Base-by-base conservation (phyloP, 352 stramenopile genomes). In the Pythium aristosporum region DNA sequence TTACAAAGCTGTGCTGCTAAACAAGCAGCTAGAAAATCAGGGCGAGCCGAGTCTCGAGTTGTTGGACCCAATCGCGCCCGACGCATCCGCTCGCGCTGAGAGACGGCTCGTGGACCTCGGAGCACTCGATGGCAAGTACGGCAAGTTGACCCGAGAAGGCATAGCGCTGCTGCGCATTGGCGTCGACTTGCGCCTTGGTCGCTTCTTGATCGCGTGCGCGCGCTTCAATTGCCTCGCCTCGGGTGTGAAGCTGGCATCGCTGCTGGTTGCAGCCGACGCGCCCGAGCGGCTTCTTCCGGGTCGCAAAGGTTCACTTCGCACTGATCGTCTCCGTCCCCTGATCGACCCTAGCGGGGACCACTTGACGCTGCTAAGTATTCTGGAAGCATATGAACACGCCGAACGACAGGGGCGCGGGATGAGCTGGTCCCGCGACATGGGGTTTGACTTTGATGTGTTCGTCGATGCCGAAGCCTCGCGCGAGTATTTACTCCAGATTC, bases 1-100 rank as follows among this genome's bases (percentile, higher is more conserved):
- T 32, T 71, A 74, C 67, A 74, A 73, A 34, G 62, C 48, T 18
- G 63, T 74, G 1, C 47, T 74, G 1, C 41, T 74, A 5, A 56
- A 68, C 47, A 73, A 73, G 20, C 49, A 62, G 12, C 37, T 63
- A 20, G 28, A 20, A 30, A 23, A 18, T 7, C 28, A 30, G n/a
- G 54, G 66, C 5, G 23, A 52, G 16, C 39, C 10, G 2, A 23
- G 36, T 5, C 48, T 74, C 2, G 57, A 70, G 53, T 23, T 74
- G 37, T 32, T 71, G 5, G 57, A 71, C 61, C 63, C 63, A 6
- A 65, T 74, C 12, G 48, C 60, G 6, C 53, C 63, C 10, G 13
- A 37, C 0, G 13, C 13, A 10, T 18, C 57, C 4, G 34, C 28
- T 11, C n/a, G n/a, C 0, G 62, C 62, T 2, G 53, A 67, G 20